Conservation (phyloP, 164 flowering plant genomes). For the Stephania cephalantha region DNA sequence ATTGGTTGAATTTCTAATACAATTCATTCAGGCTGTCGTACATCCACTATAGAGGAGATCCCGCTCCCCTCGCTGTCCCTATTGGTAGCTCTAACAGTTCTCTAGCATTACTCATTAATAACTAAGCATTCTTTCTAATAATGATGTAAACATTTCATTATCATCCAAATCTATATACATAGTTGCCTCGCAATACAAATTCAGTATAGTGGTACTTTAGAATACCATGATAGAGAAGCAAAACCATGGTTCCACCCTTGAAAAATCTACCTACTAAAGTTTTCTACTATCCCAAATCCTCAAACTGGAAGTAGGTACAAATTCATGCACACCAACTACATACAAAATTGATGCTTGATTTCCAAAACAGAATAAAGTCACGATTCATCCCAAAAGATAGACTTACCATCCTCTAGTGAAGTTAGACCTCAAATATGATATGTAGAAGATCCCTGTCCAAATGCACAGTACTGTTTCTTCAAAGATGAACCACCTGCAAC, state of each 20-base stretch:
- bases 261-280: background rate
- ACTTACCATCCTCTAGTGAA: conserved; percentile 58
- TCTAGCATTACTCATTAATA: background rate
- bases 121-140: background rate
- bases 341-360: background rate
- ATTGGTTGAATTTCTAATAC: too few relatives aligned
- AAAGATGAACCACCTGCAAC: conserved; percentile 82
- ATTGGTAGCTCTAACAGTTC: too few relatives aligned
- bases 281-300: background rate
- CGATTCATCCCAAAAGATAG: background rate
- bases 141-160: background rate
- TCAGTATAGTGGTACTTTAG: background rate
- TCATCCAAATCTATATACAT: background rate
- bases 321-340: background rate
- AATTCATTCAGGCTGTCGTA: too few relatives aligned
- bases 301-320: background rate
- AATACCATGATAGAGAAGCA: background rate
- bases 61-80: too few relatives aligned
- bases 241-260: background rate
- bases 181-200: background rate
- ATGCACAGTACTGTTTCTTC: conserved; percentile 80
- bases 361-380: background rate
- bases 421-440: conserved; percentile 52
- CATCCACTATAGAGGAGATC: too few relatives aligned
- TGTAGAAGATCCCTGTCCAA: conserved; percentile 81